Conservation (phyloP, 768 basidiomycete species). For the Cystobasidium onofrii region DNA sequence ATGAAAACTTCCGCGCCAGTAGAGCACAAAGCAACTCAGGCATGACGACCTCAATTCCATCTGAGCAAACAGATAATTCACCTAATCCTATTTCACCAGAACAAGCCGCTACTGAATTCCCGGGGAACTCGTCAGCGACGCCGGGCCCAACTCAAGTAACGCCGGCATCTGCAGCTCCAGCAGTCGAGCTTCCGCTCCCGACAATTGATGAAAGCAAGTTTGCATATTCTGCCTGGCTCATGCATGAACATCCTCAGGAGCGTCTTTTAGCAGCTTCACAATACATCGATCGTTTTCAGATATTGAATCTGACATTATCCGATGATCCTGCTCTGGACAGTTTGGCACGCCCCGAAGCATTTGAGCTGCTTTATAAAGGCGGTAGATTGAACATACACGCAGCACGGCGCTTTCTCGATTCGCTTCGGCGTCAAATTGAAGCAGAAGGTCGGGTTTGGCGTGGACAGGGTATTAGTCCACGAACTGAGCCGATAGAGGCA, state of each 20-base stretch:
- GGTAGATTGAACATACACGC: not conserved
- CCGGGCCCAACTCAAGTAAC: not conserved
- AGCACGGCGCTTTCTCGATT: not conserved
- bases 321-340: conserved; percentile 2
- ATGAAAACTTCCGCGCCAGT: not conserved
- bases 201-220: conserved; percentile 7
- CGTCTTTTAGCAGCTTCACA: conserved; percentile 1
- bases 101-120: not conserved
- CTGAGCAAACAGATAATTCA: no score
- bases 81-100: no score
- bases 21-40: not conserved
- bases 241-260: not conserved
- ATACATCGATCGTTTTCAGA: not conserved
- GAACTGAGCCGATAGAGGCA: not conserved
- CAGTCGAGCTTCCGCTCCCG: not conserved
- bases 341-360: not conserved
- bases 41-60: not conserved
- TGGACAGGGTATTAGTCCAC: not conserved
- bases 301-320: not conserved
- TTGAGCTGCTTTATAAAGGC: not conserved
- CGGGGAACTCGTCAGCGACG: no score
- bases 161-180: not conserved
- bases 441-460: not conserved
- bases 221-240: conserved; percentile 15
- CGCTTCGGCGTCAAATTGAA: not conserved